These are phyloP conservation scores for Backusella australiensis DNA, from an alignment of 192 early-diverging fungal genomes.

Conservation along the genomic window DNA sequence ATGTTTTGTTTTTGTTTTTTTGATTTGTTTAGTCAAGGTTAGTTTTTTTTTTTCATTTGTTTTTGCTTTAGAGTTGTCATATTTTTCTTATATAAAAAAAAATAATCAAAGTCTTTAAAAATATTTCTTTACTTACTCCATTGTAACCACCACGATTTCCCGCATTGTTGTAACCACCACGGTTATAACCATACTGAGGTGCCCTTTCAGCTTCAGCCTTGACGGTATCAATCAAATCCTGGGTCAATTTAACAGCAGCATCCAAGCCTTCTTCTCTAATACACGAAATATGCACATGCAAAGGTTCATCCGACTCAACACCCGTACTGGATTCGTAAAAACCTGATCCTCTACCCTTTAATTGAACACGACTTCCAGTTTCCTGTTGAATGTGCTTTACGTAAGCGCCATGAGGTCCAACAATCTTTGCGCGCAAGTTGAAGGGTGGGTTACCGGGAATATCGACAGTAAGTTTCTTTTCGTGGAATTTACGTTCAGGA, in stretches of 20 bases:
- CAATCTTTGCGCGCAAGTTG: slow-evolving; percentile 83
- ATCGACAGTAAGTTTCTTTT: slow-evolving; percentile 72
- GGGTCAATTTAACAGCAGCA: slow-evolving; percentile 63
- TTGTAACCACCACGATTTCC: not conserved
- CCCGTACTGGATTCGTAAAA: slow-evolving; percentile 64
- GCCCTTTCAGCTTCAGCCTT: slow-evolving; percentile 63
- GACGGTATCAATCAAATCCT: slow-evolving; percentile 80
- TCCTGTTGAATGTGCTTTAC: slow-evolving; percentile 88
- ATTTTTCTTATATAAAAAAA: not conserved
- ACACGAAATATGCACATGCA: slow-evolving; percentile 81
- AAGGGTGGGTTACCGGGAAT: slow-evolving; percentile 74
- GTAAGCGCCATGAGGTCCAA: slow-evolving; percentile 76
- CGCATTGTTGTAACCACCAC: slow-evolving; percentile 22
- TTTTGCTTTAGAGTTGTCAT: not conserved
- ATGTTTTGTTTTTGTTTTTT: not conserved
- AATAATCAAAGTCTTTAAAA: not conserved
- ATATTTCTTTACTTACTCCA: slow-evolving; percentile 25
- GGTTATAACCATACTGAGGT: slow-evolving; percentile 28
- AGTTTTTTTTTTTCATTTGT: not conserved
- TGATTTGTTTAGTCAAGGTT: not conserved
- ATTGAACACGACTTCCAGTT: slow-evolving; percentile 73
- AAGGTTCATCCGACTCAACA: slow-evolving; percentile 68
- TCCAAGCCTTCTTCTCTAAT: slow-evolving; percentile 63
- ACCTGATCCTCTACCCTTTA: slow-evolving; percentile 84
- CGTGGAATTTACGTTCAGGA: slow-evolving; percentile 45